Base-by-base conservation (phyloP, 495 filamentous ascomycete genomes). In the Durotheca rogersii region DNA sequence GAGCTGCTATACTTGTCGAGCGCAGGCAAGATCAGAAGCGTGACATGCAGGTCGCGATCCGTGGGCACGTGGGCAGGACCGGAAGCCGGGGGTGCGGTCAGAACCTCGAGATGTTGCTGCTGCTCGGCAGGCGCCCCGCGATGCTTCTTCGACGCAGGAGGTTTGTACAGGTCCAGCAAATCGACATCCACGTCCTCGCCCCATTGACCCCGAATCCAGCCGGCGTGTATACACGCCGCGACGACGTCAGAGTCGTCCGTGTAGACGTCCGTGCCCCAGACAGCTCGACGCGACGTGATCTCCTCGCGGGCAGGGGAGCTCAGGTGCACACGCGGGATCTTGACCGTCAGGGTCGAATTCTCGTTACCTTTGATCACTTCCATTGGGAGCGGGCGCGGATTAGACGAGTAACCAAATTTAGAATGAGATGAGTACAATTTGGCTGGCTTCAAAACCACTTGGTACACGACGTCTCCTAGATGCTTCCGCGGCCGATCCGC, bases 171-270 rank as follows among this genome's bases (percentile, higher is more conserved):
- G 31, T 86, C 86, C 2, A 92, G 74, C 66, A 92, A 71, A 14
- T 75, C 74, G 7, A 74, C 65, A 43, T 81, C 75, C 2, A 92
- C 83, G 31, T 88, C 86, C 0, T 87, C 81, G 12, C 81, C 79
- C 85, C 90, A 95, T 50, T 87, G 88, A 18, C 92, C 93, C 7
- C 87, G 82, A 47, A 98, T 86, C 80, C 86, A 96, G 6, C 94
- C 94, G 10, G 84, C 81, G 67, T 98, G 93, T 47, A 97, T 93
- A 46, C 92, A 90, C 2, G 90, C 91, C 0, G 91, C 94, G 38
- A 98, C 78, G 4, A 90, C 81, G 63, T 98, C 94, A 0, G 90
- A 95, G 70, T 98, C 94, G 57, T 97, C 94, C 0, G 90, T 95
- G 66, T 98, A 97, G 4, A 97, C 76, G 14, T 90, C 89, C 0